These are phyloP conservation scores for Trichosporon sp. DNA, from an alignment of 1,284 basidiomycete genomes.

Conservation along the genomic window DNA sequence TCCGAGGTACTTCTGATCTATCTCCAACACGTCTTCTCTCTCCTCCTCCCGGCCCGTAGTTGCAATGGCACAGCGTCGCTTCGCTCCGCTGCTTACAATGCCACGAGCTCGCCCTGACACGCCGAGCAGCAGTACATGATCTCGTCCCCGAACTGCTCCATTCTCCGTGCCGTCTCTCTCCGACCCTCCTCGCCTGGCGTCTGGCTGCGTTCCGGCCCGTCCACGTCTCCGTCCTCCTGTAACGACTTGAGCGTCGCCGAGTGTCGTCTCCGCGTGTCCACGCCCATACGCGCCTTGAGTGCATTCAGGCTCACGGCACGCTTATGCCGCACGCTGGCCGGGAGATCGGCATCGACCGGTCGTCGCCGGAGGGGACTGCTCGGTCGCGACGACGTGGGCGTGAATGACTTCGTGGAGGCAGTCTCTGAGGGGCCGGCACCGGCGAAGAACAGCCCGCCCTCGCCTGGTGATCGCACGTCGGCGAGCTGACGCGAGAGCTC, in stretches of 20 bases:
- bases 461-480: constrained; percentile 38
- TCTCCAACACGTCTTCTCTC: too few species aligned
- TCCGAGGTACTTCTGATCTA: too few species aligned
- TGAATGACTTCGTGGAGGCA: neutral
- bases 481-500: constrained; percentile 66
- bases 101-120: constrained; percentile 55
- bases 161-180: constrained; percentile 11
- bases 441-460: constrained; percentile 21
- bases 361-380: constrained; percentile 2
- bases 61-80: too few species aligned
- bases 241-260: constrained; percentile 17
- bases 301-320: constrained; percentile 80
- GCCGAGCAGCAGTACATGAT: constrained; percentile 57
- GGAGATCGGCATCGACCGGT: constrained; percentile 65
- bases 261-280: constrained; percentile 43
- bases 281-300: constrained; percentile 83
- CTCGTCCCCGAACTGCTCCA: constrained; percentile 55
- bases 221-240: constrained; percentile 20
- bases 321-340: constrained; percentile 76
- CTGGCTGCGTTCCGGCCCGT: constrained; percentile 1
- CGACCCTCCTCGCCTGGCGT: constrained; percentile 16
- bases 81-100: constrained; percentile 36
- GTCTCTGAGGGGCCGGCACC: neutral
- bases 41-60: too few species aligned
- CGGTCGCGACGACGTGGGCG: constrained; percentile 5